Percentiles rank a stretch among this genome's conserved stretches.
Evolutionary conservation across 352 stramenopile species (phyloP).

Genomic region (Globisporangium splendens): DNA sequence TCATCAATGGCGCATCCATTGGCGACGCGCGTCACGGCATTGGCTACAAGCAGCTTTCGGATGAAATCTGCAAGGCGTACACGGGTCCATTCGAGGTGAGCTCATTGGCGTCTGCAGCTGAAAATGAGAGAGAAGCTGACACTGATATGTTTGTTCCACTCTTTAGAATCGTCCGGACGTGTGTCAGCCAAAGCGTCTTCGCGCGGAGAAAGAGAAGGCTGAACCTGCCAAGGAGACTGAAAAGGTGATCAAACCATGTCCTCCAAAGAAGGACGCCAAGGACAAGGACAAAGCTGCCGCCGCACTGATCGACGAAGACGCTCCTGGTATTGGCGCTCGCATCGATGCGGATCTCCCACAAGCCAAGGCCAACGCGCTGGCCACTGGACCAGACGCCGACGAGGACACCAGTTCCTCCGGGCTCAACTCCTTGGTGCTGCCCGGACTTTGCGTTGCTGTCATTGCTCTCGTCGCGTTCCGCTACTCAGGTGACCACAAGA

Average conservation of each 20-base stretch:
- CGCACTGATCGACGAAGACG: conserved; percentile 37
- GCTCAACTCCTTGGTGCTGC: conserved; percentile 38
- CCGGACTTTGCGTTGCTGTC: conserved; percentile 45
- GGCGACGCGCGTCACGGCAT: conserved; percentile 64
- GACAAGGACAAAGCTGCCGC: conserved; percentile 4
- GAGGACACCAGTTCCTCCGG: conserved; percentile 20
- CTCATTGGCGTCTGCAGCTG: not conserved
- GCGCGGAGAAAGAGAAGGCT: conserved; percentile 25
- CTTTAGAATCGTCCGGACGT: conserved; percentile 33
- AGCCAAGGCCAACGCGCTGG: conserved; percentile 7
- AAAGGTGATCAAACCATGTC: conserved; percentile 61
- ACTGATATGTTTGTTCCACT: not conserved
- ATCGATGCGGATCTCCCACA: conserved; percentile 16
- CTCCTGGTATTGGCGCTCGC: conserved; percentile 59
- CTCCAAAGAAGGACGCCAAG: conserved; percentile 57
- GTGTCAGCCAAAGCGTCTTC: conserved; percentile 66
- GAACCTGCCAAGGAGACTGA: conserved; percentile 27
- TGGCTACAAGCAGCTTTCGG: conserved; percentile 55
- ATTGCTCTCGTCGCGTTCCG: conserved; percentile 47
- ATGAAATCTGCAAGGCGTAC: conserved; percentile 70
- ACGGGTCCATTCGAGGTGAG: conserved; percentile 41
- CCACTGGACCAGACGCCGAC: not conserved
- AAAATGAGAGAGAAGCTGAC: no score
- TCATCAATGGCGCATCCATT: conserved; percentile 52
- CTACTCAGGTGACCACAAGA: conserved; percentile 72